Conservation (phyloP, 2,329 filamentous ascomycete genomes). For the Alternaria arbusti region DNA sequence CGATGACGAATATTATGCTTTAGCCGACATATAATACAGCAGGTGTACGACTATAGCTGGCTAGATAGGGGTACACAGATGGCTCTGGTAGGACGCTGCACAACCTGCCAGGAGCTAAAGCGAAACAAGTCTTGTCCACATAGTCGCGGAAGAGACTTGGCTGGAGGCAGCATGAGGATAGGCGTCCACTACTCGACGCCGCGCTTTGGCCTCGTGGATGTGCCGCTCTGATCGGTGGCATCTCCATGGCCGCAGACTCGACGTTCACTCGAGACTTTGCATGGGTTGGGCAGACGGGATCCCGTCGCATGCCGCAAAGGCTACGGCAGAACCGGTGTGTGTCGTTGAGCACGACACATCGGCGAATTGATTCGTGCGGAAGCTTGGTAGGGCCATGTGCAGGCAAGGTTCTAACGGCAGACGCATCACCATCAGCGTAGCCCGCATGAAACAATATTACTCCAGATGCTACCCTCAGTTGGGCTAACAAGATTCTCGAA, state of each 20-base stretch:
- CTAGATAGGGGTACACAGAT: conserved; percentile 27
- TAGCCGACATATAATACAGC: conserved; percentile 28
- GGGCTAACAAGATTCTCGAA: conserved; percentile 10
- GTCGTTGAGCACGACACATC: conserved; percentile 32
- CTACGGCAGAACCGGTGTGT: conserved; percentile 26
- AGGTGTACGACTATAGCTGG: conserved; percentile 9
- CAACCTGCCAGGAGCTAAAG: conserved; percentile 19
- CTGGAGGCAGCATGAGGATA: conserved; percentile 14
- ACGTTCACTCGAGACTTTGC: conserved; percentile 21
- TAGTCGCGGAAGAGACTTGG: conserved; percentile 16
- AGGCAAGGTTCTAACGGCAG: conserved; percentile 37
- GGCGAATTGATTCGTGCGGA: conserved; percentile 32
- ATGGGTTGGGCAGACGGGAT: conserved; percentile 30
- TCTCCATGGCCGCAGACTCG: conserved; percentile 36
- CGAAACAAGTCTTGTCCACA: conserved; percentile 11
- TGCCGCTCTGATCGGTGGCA: conserved; percentile 15
- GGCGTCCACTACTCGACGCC: conserved; percentile 5
- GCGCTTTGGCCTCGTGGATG: conserved; percentile 5
- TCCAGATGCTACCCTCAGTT: conserved; percentile 22
- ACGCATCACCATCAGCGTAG: conserved; percentile 36
- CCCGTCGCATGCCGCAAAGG: conserved; percentile 25
- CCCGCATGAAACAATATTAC: conserved; percentile 37
- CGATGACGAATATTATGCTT: conserved; percentile 35
- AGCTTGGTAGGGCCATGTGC: conserved; percentile 25
- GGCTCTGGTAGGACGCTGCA: conserved; percentile 16